phyloP scores from a whole-genome alignment of 352 stramenopile species.

The Globisporangium middletonii region DNA sequence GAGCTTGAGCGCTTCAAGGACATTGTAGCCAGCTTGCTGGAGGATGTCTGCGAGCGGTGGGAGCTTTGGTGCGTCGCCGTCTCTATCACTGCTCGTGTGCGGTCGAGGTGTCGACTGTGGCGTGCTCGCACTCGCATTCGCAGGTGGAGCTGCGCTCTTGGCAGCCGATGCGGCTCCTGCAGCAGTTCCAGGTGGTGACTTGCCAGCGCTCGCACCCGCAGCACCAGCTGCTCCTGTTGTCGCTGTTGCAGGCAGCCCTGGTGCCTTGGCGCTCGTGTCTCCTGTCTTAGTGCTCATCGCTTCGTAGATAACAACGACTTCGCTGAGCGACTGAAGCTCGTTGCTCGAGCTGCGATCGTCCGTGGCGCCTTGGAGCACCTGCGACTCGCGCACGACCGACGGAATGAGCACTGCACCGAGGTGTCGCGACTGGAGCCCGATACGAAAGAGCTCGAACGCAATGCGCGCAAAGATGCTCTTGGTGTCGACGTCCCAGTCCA shows the following conservation, averaged over 20 bases:
- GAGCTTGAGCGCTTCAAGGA: constrained; percentile 20
- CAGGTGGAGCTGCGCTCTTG: constrained; percentile 1
- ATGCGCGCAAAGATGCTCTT: constrained; percentile 42
- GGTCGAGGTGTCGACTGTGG: constrained; percentile 10
- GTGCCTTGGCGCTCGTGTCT: not conserved
- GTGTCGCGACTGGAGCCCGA: constrained; percentile 20
- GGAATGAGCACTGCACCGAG: constrained; percentile 18
- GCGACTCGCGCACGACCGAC: constrained; percentile 11
- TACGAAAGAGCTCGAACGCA: constrained; percentile 55
- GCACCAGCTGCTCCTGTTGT: not conserved
- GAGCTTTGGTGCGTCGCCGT: constrained; percentile 9
- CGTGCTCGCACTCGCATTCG: not conserved
- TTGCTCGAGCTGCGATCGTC: constrained; percentile 1
- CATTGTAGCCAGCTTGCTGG: constrained; percentile 22
- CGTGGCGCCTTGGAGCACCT: not conserved
- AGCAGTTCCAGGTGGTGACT: not conserved
- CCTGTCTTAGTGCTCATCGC: not conserved
- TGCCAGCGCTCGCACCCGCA: not conserved
- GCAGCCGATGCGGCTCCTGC: not conserved
- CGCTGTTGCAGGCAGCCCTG: not conserved
- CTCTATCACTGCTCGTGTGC: not conserved
- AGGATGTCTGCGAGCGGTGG: constrained; percentile 33
- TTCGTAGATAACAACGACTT: constrained; percentile 5
- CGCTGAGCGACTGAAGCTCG: constrained; percentile 9
- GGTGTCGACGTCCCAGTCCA: constrained; percentile 43